These are phyloP conservation scores for Colletotrichum acutatum DNA, from an alignment of 2,329 filamentous ascomycete species.

Conservation along the genomic window DNA sequence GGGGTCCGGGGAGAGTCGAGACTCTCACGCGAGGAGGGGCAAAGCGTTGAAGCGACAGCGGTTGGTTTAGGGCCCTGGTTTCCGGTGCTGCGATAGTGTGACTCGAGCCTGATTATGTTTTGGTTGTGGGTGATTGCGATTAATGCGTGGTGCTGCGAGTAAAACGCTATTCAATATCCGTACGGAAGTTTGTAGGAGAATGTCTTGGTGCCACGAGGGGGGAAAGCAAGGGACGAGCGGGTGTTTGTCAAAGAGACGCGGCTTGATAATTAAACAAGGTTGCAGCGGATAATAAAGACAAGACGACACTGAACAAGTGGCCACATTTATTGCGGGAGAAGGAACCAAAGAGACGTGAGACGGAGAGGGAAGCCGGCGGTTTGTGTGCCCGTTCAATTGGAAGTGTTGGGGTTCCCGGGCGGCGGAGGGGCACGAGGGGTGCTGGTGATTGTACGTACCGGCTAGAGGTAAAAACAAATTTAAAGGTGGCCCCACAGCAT, in stretches of 20 bases:
- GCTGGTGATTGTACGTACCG: background rate
- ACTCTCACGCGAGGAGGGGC: background rate
- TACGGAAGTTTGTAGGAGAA: background rate
- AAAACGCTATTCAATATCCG: background rate
- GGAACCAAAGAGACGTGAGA: background rate
- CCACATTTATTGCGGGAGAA: background rate
- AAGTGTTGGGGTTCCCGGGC: too few species aligned
- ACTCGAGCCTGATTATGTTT: background rate
- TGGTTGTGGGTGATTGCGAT: background rate
- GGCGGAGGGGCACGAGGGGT: background rate
- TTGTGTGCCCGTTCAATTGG: too few species aligned
- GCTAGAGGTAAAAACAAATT: conserved; percentile 15
- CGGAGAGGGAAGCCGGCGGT: too few species aligned
- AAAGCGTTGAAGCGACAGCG: background rate
- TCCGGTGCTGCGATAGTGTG: background rate
- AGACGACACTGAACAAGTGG: background rate
- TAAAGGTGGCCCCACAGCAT: background rate
- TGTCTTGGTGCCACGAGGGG: background rate
- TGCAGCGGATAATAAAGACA: conserved; percentile 2
- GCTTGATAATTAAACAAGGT: background rate
- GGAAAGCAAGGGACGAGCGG: background rate
- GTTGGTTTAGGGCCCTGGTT: background rate
- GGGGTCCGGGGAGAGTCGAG: background rate
- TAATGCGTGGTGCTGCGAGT: background rate
- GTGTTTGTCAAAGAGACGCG: background rate